A percentile compares a stretch with the other conserved stretches of the same genome.
phyloP scores from a whole-genome alignment of 2,329 filamentous ascomycete species.

The Arthrobotrys sinensis region DNA sequence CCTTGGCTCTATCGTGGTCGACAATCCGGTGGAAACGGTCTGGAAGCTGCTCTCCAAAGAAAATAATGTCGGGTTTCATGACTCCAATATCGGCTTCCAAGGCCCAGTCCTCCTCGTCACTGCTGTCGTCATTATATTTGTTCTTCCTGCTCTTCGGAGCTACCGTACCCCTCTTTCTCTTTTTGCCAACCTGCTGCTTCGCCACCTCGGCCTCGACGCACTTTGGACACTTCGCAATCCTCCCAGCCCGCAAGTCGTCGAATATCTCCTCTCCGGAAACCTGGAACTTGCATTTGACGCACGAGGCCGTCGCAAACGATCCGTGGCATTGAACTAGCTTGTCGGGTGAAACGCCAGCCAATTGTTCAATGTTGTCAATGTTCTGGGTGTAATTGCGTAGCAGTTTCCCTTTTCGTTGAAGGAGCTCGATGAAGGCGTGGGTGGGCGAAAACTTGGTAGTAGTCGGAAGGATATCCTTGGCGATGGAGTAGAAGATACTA shows the following conservation, averaged over 20 bases:
- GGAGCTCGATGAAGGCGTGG: slow-evolving; percentile 90
- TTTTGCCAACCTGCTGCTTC: slow-evolving; percentile 71
- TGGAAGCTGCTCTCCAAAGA: slow-evolving; percentile 92
- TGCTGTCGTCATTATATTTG: slow-evolving; percentile 62
- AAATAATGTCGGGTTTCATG: slow-evolving; percentile 66
- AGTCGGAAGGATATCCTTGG: slow-evolving; percentile 88
- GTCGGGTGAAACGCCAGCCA: slow-evolving; percentile 83
- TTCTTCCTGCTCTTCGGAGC: slow-evolving; percentile 62
- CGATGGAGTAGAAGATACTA: slow-evolving; percentile 85
- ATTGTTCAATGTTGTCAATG: slow-evolving; percentile 94
- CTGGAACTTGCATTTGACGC: slow-evolving; percentile 83
- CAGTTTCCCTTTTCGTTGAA: slow-evolving; percentile 89
- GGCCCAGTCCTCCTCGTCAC: slow-evolving; percentile 64
- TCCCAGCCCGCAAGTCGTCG: slow-evolving; percentile 80
- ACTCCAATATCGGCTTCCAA: slow-evolving; percentile 68
- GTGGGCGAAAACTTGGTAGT: slow-evolving; percentile 88
- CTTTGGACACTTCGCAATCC: slow-evolving; percentile 81
- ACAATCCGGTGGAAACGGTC: slow-evolving; percentile 86
- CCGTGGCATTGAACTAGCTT: slow-evolving; percentile 97
- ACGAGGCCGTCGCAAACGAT: slow-evolving; percentile 92
- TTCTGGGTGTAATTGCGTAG: slow-evolving; percentile 99
- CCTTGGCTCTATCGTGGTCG: slow-evolving; percentile 82
- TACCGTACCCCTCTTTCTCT: slow-evolving; percentile 67
- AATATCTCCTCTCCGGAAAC: slow-evolving; percentile 84
- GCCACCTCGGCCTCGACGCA: slow-evolving; percentile 76